Base-by-base conservation (phyloP, 495 filamentous ascomycete genomes). In the Hapsidospora chrysogenum region DNA sequence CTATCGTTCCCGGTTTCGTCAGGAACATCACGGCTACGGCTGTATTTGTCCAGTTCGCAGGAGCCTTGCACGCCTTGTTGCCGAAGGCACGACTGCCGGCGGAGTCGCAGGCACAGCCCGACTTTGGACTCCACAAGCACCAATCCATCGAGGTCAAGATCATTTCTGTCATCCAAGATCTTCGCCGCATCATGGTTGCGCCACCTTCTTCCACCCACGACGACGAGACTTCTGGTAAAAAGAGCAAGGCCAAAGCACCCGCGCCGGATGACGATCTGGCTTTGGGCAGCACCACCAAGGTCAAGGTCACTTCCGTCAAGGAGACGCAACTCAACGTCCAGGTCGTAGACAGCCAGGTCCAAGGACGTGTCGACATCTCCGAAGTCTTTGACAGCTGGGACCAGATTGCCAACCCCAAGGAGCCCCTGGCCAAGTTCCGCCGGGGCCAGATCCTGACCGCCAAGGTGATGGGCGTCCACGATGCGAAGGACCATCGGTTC, bases 241-340 rank as follows among this genome's bases (percentile, higher is more conserved):
- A 32, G 14, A 17, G n/a, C 18, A 31, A 31, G 27, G 43, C 36
- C 9, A 41, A 44, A 14, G 84, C 92, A 44, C 62, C 85, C 29
- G 56, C 87, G 21, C 85, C 94, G 37, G 65, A 70, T 17, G 68
- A 74, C 32, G 82, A 92, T 45, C 66, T 87, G 30, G 57, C 57
- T 9, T 62, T 85, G 34, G 89, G 89, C 31, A 78, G 69, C 44
- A 46, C 82, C 32, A 80, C 78, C 18, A 82, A 86, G 53, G 89
- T 78, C 22, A 76, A 67, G 38, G 72, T 97, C 28, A 64, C 63
- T 27, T 81, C 82, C 7, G 55, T 92, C 41, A 93, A 89, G 52
- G 74, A 73, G 20, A 94, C 85, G 0, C 89, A 96, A 48, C 57
- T 97, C 35, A 94, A 95, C 44, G 83, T 96, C 14, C 72, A 78